Evolutionary conservation across 2,329 filamentous ascomycete genomes (phyloP).

Genomic region (Plenodomus tracheiphilus): DNA sequence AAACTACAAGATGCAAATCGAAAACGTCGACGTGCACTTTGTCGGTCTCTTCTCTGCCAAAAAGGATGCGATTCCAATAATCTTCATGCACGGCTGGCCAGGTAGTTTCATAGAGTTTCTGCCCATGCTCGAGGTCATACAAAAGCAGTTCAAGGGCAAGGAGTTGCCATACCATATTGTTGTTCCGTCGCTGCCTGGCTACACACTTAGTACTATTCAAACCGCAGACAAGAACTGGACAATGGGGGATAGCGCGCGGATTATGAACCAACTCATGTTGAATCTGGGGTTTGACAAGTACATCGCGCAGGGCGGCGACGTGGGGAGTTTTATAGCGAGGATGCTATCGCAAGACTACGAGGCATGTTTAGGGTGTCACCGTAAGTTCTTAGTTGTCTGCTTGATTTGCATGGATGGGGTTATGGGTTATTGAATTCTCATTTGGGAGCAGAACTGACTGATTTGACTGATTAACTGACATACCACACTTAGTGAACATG

Average conservation of each 20-base stretch:
- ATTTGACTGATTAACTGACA: no score
- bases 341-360: conserved; percentile 47
- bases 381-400: conserved; percentile 21
- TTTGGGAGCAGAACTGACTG: no score
- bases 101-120: conserved; percentile 61
- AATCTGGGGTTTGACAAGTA: conserved; percentile 60
- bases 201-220: conserved; percentile 54
- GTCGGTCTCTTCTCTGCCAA: conserved; percentile 59
- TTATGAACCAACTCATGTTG: conserved; percentile 60
- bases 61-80: conserved; percentile 56
- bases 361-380: conserved; percentile 52
- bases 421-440: no score
- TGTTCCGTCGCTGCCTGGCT: conserved; percentile 61
- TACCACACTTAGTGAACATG: conserved; percentile 31
- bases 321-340: conserved; percentile 53
- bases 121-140: conserved; percentile 53
- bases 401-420: no score
- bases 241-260: conserved; percentile 44
- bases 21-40: conserved; percentile 57
- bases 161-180: conserved; percentile 62
- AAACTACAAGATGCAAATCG: conserved; percentile 54
- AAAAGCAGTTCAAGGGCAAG: conserved; percentile 53
- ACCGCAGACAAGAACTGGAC: conserved; percentile 53
- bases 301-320: conserved; percentile 61
- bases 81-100: conserved; percentile 63